A percentile compares a stretch with the other conserved stretches of the same genome.
Conservation (phyloP, 306 rosid species). For the Amphicarpaea edgeworthii region DNA sequence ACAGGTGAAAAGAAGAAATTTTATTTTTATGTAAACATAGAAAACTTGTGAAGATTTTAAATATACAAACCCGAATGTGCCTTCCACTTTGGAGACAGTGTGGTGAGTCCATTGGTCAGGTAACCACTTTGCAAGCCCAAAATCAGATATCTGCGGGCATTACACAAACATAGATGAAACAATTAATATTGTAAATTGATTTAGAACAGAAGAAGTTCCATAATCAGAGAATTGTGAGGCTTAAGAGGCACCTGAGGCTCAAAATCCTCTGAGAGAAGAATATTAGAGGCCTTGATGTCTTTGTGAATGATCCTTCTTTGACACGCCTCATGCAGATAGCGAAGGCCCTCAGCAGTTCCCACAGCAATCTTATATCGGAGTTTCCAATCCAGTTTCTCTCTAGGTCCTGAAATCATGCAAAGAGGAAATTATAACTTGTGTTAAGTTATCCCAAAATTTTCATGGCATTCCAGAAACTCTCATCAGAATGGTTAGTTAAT, state of each 20-base stretch:
- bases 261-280: conserved; percentile 86
- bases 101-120: conserved; percentile 99
- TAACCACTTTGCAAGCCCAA: conserved; percentile 97
- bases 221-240: neutral
- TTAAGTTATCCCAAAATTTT: conserved; percentile 15
- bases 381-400: conserved; percentile 84
- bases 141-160: conserved; percentile 82
- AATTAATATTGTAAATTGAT: conserved; percentile 15
- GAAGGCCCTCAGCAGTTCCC: conserved; percentile 92
- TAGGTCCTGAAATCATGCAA: conserved; percentile 61
- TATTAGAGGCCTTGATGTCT: conserved; percentile 97
- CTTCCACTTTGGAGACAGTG: conserved; percentile 85
- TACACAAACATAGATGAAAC: conserved; percentile 35
- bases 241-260: conserved; percentile 79
- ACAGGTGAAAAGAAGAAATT: conserved; percentile 1
- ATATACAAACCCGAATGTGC: conserved; percentile 93
- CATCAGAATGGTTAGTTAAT: conserved; percentile 7
- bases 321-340: conserved; percentile 90
- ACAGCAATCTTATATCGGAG: conserved; percentile 73
- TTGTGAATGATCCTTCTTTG: conserved; percentile 97
- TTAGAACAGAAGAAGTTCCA: conserved; percentile 20
- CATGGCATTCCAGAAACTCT: conserved; percentile 14
- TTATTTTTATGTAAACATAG: neutral
- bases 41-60: conserved; percentile 32
- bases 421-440: neutral